Evolutionary conservation across 1,284 basidiomycete species (phyloP).

Genomic region (Fomitopsis palustris): DNA sequence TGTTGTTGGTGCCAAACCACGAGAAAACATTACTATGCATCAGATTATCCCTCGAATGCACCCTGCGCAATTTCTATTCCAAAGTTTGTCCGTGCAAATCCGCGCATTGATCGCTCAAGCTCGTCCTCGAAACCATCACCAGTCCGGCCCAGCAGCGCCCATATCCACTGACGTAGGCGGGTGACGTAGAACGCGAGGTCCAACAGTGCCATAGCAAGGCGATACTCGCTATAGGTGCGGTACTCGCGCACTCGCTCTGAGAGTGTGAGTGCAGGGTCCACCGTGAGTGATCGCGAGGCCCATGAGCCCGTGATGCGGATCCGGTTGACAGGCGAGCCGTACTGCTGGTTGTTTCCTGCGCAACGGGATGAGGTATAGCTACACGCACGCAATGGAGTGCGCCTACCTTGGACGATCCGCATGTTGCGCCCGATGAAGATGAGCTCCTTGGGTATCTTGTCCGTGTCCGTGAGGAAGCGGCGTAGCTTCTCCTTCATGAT

Average conservation of each 20-base stretch:
- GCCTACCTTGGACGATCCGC: slow-evolving; percentile 72
- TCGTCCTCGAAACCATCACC: slow-evolving; percentile 58
- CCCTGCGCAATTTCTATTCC: slow-evolving; percentile 46
- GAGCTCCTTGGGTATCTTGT: slow-evolving; percentile 71
- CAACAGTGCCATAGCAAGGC: slow-evolving; percentile 48
- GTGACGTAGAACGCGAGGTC: slow-evolving; percentile 58
- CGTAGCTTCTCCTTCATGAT: slow-evolving; percentile 62
- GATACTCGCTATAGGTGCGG: slow-evolving; percentile 50
- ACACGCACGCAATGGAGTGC: slow-evolving; percentile 6
- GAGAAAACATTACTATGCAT: too few relatives aligned
- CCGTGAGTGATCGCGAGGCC: slow-evolving; percentile 57
- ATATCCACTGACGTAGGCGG: slow-evolving; percentile 47
- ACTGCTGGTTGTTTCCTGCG: slow-evolving; percentile 68
- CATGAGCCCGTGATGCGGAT: slow-evolving; percentile 80
- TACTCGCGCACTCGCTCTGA: slow-evolving; percentile 43
- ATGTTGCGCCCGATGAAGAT: slow-evolving; percentile 84
- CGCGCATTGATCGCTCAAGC: slow-evolving; percentile 56
- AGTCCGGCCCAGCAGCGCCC: slow-evolving; percentile 31
- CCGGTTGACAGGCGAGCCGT: slow-evolving; percentile 83
- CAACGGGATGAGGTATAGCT: neutral
- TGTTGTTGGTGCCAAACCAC: too few relatives aligned
- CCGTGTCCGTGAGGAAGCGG: slow-evolving; percentile 60
- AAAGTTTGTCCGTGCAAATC: slow-evolving; percentile 54
- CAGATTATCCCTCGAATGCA: slow-evolving; percentile 23
- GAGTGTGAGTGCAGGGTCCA: slow-evolving; percentile 35